Evolutionary conservation across 345 rosid species (phyloP), one percentile per base, ranked within the genome.

Genomic region (Tarenaya hassleriana): DNA sequence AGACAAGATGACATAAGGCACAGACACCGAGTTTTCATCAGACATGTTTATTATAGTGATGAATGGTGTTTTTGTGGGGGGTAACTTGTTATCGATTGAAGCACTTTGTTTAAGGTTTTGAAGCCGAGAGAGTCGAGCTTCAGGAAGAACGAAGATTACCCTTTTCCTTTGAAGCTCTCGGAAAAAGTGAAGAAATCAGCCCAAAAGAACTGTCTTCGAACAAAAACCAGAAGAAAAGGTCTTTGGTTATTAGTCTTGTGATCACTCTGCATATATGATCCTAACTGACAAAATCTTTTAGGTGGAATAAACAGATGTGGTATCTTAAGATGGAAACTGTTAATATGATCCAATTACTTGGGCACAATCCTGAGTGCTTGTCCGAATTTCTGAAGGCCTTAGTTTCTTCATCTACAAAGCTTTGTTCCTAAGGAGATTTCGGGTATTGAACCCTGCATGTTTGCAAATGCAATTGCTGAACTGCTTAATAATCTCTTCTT

Each of bases 401-500:
- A 87, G 33, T 70, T 72, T 74, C 75, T 87, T 82, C 37, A 91
- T n/a, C n/a, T n/a, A 48, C 65, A 75, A 76, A 50, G 82, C 68
- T 67, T 67, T 80, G 50, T 55, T 84, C 89, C 5, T 81, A 77
- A 50, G 84, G 76, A 47, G 89, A 74, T 54, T 67, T 40, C 1
- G 75, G 62, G n/a, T n/a, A n/a, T n/a, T 38, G 88, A 80, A 38
- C 48, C 80, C 68, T 87, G 90, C 54, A 86, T 69, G 12, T 55
- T 66, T 12, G 80, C 77, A 27, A 91, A 82, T 44, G 86, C 84
- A 8, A 60, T n/a, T 54, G 63, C 78, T 73, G 51, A 91, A 75
- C 50, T 77, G 73, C 75, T 81, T 84, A 14, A n/a, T n/a, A n/a
- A 87, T 70, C 73, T 87, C 85, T 66, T 78, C 88, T 63, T 81